These are phyloP conservation scores for Phytophthora aleatoria DNA, from an alignment of 352 stramenopile species.

Conservation along the genomic window DNA sequence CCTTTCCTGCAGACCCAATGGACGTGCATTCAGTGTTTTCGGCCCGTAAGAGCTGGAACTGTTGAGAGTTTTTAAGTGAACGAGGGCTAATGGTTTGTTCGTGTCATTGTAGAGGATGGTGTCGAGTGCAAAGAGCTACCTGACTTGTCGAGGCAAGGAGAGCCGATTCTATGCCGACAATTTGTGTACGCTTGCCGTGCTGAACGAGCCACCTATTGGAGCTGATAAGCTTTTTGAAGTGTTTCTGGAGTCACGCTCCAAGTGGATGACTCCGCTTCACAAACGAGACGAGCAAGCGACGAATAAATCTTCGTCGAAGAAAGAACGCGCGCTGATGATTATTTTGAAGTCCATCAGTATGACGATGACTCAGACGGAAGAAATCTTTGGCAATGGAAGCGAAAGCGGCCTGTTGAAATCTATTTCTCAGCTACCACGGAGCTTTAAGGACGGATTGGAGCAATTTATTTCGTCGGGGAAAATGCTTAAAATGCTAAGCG, in stretches of 20 bases:
- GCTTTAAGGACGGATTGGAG: constrained; percentile 35
- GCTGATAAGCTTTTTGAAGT: constrained; percentile 43
- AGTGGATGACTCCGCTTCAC: constrained; percentile 48
- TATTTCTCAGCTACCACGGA: constrained; percentile 28
- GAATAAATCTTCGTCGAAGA: constrained; percentile 13
- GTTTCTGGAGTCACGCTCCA: constrained; percentile 57
- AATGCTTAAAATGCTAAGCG: constrained; percentile 31
- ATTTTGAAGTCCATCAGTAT: constrained; percentile 66
- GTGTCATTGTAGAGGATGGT: constrained; percentile 50
- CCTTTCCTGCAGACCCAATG: constrained; percentile 74
- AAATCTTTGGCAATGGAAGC: constrained; percentile 54
- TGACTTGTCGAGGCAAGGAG: constrained; percentile 58
- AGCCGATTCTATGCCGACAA: constrained; percentile 72
- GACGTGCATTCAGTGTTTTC: constrained; percentile 72
- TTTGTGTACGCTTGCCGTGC: constrained; percentile 51
- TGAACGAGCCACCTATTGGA: constrained; percentile 34
- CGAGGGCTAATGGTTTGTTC: constrained; percentile 8
- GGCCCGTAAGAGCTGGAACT: constrained; percentile 34
- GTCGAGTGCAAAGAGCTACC: constrained; percentile 45
- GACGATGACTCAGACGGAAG: constrained; percentile 57
- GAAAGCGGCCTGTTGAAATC: constrained; percentile 27
- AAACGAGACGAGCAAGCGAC: constrained; percentile 12
- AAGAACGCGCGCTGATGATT: constrained; percentile 47
- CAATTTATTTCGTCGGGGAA: constrained; percentile 40
- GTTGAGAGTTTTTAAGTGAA: neutral